Evolutionary conservation across 768 basidiomycete genomes (phyloP).

Genomic region (Epithele typhae): DNA sequence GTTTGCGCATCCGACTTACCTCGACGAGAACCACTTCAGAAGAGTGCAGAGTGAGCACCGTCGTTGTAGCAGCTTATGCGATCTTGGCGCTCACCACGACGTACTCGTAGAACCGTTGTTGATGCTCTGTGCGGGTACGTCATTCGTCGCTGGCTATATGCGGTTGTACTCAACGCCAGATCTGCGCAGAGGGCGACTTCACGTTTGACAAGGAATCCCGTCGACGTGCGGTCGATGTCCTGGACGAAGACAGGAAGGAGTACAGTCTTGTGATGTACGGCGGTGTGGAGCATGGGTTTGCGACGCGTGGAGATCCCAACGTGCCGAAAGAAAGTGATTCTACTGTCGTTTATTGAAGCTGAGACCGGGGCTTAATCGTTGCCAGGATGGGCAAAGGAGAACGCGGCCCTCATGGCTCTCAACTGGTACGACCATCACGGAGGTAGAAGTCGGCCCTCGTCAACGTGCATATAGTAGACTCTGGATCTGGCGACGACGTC

Average conservation of each 20-base stretch:
- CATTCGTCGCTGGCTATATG: too few relatives aligned
- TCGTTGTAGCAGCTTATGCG: background rate
- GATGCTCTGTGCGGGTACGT: slow-evolving; percentile 49
- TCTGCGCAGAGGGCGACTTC: slow-evolving; percentile 48
- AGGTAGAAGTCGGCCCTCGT: too few relatives aligned
- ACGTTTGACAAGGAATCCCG: slow-evolving; percentile 49
- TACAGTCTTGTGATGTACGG: slow-evolving; percentile 60
- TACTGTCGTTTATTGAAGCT: background rate
- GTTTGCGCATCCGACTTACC: slow-evolving; percentile 49
- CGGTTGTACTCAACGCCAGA: background rate
- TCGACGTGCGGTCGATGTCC: slow-evolving; percentile 51
- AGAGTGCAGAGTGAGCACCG: slow-evolving; percentile 41
- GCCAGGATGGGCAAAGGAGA: too few relatives aligned
- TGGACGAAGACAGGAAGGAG: slow-evolving; percentile 29
- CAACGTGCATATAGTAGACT: too few relatives aligned
- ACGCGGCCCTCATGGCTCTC: too few relatives aligned
- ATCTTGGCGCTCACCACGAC: background rate
- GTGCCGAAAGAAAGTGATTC: slow-evolving; percentile 12
- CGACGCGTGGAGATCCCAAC: slow-evolving; percentile 26
- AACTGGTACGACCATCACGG: too few relatives aligned
- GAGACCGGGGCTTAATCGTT: too few relatives aligned
- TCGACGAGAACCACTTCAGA: slow-evolving; percentile 45
- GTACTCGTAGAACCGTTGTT: slow-evolving; percentile 45
- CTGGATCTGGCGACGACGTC: too few relatives aligned
- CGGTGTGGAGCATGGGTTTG: slow-evolving; percentile 36